These are phyloP conservation scores for Pythium rhizo-oryzae DNA, from an alignment of 352 stramenopile species.

Conservation along the genomic window DNA sequence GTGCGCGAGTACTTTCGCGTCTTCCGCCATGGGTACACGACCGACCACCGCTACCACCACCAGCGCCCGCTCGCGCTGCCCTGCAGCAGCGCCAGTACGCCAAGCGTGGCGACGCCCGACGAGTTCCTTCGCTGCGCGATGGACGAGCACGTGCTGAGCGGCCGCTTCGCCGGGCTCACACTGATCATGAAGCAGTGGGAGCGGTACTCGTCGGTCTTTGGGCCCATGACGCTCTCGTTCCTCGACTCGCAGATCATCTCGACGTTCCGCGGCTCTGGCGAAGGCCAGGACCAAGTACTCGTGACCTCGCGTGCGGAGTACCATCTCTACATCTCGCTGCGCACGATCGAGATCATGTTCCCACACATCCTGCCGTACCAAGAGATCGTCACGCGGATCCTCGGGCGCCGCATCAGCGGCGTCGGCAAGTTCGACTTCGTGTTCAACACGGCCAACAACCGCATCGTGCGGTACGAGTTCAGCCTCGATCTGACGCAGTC, in stretches of 20 bases:
- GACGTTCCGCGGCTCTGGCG: not conserved
- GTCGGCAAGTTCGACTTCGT: slow-evolving; percentile 44
- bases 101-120: slow-evolving; percentile 30
- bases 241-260: slow-evolving; percentile 29
- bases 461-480: slow-evolving; percentile 49
- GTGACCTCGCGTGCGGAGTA: slow-evolving; percentile 48
- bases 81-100: not conserved
- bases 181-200: slow-evolving; percentile 56
- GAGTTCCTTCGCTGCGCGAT: slow-evolving; percentile 53
- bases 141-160: slow-evolving; percentile 49
- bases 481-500: slow-evolving; percentile 42
- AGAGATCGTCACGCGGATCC: slow-evolving; percentile 32
- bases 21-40: slow-evolving; percentile 54
- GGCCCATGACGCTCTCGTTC: slow-evolving; percentile 30
- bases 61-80: not conserved
- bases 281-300: slow-evolving; percentile 26
- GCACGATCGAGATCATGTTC: slow-evolving; percentile 59
- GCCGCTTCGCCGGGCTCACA: slow-evolving; percentile 41
- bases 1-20: slow-evolving; percentile 63
- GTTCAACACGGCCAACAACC: slow-evolving; percentile 43
- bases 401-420: slow-evolving; percentile 38
- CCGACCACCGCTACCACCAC: too few species aligned
- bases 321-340: slow-evolving; percentile 40
- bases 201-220: slow-evolving; percentile 42
- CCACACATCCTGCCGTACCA: slow-evolving; percentile 40